Evolutionary conservation across 1,284 basidiomycete species (phyloP).

Genomic region (Cryptococcus neoformans): DNA sequence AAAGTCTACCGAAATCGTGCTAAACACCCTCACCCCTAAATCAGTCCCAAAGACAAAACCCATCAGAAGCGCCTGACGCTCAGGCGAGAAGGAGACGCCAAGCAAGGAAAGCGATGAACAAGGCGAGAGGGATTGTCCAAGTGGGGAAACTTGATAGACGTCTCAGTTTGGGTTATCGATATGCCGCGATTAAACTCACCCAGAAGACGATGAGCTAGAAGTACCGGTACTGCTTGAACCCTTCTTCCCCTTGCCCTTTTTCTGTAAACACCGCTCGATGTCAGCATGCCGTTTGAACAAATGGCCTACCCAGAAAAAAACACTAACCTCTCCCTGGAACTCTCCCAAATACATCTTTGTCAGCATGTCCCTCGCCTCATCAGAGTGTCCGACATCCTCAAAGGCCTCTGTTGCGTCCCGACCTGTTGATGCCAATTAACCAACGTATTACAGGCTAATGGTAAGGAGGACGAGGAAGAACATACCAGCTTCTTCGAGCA

Average conservation of each 20-base stretch:
- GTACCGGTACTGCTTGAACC: slow-evolving; percentile 15
- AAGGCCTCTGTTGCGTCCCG: slow-evolving; percentile 97
- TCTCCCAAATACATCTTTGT: slow-evolving; percentile 72
- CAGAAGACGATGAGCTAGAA: background rate
- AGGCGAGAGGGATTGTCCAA: slow-evolving; percentile 40
- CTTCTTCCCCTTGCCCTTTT: slow-evolving; percentile 21
- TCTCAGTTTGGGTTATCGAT: background rate
- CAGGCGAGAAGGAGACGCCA: slow-evolving; percentile 47
- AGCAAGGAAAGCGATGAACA: slow-evolving; percentile 43
- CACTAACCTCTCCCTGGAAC: slow-evolving; percentile 61
- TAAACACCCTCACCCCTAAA: no score
- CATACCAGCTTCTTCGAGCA: slow-evolving; percentile 87
- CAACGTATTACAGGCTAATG: background rate
- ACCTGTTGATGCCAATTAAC: slow-evolving; percentile 37
- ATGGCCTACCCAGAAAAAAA: background rate
- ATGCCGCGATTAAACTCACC: background rate
- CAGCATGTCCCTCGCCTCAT: slow-evolving; percentile 91
- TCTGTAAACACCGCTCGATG: background rate
- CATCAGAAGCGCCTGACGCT: background rate
- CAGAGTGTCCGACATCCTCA: slow-evolving; percentile 98
- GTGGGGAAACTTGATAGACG: slow-evolving; percentile 22
- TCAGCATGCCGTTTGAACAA: background rate
- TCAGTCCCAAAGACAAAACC: no score
- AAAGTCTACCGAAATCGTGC: no score
- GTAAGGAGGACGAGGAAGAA: slow-evolving; percentile 29